A percentile compares a stretch with the other conserved stretches of the same genome.
Conservation (phyloP, 192 early-diverging fungal species). For the Dissophora globulifera region DNA sequence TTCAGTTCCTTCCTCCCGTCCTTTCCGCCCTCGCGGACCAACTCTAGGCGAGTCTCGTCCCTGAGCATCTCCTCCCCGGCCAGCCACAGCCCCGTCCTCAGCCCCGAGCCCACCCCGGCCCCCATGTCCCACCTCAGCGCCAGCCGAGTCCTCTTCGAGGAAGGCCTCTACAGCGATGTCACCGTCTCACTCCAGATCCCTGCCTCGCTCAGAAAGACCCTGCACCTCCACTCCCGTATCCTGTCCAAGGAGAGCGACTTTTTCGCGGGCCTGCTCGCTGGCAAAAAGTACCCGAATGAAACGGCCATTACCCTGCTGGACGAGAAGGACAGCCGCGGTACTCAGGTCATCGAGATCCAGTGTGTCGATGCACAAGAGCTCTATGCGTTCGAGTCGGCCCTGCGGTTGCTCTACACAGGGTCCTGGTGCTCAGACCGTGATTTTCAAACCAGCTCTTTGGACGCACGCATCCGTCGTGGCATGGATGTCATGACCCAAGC, state of each 20-base stretch:
- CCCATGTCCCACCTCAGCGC: conserved; percentile 50
- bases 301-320: conserved; percentile 27
- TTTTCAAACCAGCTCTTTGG: conserved; percentile 41
- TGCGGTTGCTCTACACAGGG: conserved; percentile 46
- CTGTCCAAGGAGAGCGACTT: conserved; percentile 47
- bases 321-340: conserved; percentile 18
- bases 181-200: conserved; percentile 30
- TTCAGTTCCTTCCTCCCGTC: conserved; percentile 45
- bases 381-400: conserved; percentile 41
- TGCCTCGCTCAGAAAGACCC: conserved; percentile 32
- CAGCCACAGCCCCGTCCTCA: conserved; percentile 18
- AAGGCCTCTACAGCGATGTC: conserved; percentile 49
- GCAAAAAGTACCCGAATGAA: conserved; percentile 26
- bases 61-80: conserved; percentile 30
- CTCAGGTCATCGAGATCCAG: conserved; percentile 37
- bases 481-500: conserved; percentile 47
- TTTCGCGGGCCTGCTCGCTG: conserved; percentile 22
- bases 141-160: conserved; percentile 47
- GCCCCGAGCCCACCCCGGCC: conserved; percentile 23
- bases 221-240: conserved; percentile 33
- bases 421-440: conserved; percentile 49
- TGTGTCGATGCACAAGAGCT: conserved; percentile 37
- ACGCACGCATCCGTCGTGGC: conserved; percentile 43
- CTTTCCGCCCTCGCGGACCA: conserved; percentile 49
- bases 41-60: conserved; percentile 36